These are phyloP conservation scores for Quercus lobata DNA, from an alignment of 331 rosid species.

Conservation along the genomic window DNA sequence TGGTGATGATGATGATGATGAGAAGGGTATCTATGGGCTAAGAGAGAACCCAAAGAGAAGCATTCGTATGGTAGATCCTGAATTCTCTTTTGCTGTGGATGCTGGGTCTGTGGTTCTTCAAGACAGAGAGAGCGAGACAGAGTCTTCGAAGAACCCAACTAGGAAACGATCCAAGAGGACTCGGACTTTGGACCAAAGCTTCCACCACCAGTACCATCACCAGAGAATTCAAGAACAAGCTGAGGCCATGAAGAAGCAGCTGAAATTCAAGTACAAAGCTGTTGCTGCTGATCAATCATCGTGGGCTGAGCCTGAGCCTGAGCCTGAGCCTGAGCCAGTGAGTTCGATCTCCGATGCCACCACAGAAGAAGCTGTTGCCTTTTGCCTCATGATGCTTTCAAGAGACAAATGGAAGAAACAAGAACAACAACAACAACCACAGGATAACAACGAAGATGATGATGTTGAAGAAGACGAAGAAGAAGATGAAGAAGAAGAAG, in stretches of 20 bases:
- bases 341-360: conserved; percentile 77
- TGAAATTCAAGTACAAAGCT: conserved; percentile 19
- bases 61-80: conserved; percentile 61
- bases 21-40: conserved; percentile 35
- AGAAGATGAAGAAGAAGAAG: neutral
- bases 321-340: conserved; percentile 60
- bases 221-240: conserved; percentile 7
- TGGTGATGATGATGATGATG: conserved; percentile 25
- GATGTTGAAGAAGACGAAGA: conserved; percentile 33
- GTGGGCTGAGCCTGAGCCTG: conserved; percentile 63
- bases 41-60: conserved; percentile 78
- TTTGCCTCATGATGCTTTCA: conserved; percentile 81
- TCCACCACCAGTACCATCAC: neutral
- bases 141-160: conserved; percentile 73
- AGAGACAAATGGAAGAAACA: conserved; percentile 64
- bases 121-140: conserved; percentile 81
- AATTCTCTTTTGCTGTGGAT: conserved; percentile 50
- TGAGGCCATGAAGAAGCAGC: neutral
- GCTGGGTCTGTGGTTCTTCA: conserved; percentile 68
- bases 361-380: conserved; percentile 76
- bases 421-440: neutral
- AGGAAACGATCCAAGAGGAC: conserved; percentile 61
- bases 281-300: conserved; percentile 24
- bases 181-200: conserved; percentile 24
- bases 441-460: neutral